These are phyloP conservation scores for Trypanosoma rangeli DNA, from an alignment of 208 protist genomes.

Conservation along the genomic window DNA sequence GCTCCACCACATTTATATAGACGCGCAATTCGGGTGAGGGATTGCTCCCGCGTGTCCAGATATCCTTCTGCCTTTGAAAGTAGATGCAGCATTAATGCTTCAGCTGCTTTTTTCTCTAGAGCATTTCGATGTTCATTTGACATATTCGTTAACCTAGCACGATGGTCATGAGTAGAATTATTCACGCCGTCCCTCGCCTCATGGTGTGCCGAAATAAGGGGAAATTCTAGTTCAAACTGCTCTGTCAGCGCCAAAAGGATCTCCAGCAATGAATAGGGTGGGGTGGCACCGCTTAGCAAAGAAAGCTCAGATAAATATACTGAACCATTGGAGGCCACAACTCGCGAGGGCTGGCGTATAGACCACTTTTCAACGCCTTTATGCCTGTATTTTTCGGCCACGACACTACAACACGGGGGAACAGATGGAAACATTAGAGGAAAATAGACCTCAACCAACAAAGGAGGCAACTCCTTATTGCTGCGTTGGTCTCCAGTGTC, in stretches of 20 bases:
- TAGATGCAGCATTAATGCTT: slow-evolving; percentile 68
- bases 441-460: slow-evolving; percentile 23
- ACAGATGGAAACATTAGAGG: slow-evolving; percentile 20
- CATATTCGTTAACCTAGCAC: neutral
- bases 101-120: slow-evolving; percentile 57
- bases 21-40: slow-evolving; percentile 40
- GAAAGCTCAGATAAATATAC: slow-evolving; percentile 53
- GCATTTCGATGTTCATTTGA: slow-evolving; percentile 24
- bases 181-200: neutral
- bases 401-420: slow-evolving; percentile 11
- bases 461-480: neutral
- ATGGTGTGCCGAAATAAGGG: slow-evolving; percentile 28
- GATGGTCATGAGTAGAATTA: neutral
- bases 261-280: slow-evolving; percentile 61
- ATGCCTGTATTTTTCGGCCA: neutral
- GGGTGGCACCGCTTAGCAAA: slow-evolving; percentile 47
- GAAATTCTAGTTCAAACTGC: slow-evolving; percentile 75
- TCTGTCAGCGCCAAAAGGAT: slow-evolving; percentile 68
- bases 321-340: slow-evolving; percentile 46
- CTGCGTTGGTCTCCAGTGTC: neutral
- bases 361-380: slow-evolving; percentile 10
- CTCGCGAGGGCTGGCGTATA: slow-evolving; percentile 38
- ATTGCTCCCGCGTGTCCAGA: slow-evolving; percentile 54
- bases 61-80: slow-evolving; percentile 68
- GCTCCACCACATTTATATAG: slow-evolving; percentile 51